Conservation (phyloP, 306 rosid genomes). For the Vachellia pachyceras region DNA sequence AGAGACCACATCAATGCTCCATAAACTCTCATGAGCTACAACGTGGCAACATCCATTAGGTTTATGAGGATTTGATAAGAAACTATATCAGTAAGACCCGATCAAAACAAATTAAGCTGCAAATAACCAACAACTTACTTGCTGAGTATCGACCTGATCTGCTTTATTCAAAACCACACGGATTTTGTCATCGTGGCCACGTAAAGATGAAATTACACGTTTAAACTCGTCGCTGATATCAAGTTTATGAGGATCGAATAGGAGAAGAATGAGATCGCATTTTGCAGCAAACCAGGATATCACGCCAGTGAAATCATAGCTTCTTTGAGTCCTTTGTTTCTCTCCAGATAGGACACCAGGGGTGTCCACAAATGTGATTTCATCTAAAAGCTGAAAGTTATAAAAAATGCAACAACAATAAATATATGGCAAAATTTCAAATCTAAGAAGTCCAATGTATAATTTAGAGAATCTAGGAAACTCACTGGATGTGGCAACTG, state of each 20-base stretch:
- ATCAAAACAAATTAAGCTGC: background rate
- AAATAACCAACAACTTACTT: slow-evolving; percentile 54
- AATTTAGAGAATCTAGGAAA: slow-evolving; percentile 33
- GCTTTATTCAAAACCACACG: slow-evolving; percentile 96
- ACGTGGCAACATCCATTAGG: background rate
- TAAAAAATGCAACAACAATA: slow-evolving; percentile 24
- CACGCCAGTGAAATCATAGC: slow-evolving; percentile 96
- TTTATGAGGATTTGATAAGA: background rate
- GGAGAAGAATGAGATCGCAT: slow-evolving; percentile 90
- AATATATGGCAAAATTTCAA: slow-evolving; percentile 3
- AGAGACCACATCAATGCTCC: slow-evolving; percentile 99
- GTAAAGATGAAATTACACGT: slow-evolving; percentile 82
- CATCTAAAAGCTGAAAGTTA: slow-evolving; percentile 68
- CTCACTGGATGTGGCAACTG: slow-evolving; percentile 98
- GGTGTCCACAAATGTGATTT: slow-evolving; percentile 87
- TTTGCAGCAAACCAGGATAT: slow-evolving; percentile 98
- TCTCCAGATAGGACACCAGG: slow-evolving; percentile 98
- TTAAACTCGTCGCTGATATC: slow-evolving; percentile 95
- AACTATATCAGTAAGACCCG: background rate
- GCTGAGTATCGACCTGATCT: slow-evolving; percentile 97
- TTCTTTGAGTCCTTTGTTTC: slow-evolving; percentile 94
- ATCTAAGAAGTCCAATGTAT: background rate
- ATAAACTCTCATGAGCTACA: slow-evolving; percentile 96
- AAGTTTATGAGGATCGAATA: slow-evolving; percentile 93
- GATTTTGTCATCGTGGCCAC: slow-evolving; percentile 92